Conservation (phyloP, 164 flowering plant genomes). For the Magnolia changhungtana region DNA sequence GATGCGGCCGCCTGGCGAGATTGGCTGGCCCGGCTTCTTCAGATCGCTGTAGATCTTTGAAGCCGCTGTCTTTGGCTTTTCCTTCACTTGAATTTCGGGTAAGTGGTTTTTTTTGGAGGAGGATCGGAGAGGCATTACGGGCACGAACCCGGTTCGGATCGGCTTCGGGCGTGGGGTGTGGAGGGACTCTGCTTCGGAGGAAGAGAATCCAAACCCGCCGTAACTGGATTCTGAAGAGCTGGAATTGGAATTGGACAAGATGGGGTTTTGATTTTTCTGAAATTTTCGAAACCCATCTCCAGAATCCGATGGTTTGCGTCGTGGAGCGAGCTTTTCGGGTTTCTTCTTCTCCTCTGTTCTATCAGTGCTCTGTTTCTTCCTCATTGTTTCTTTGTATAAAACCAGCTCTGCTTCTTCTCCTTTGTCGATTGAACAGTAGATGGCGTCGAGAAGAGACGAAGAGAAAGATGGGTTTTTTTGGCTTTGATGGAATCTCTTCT, state of each 20-base stretch:
- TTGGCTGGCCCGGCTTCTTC: constrained; percentile 69
- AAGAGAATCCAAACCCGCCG: constrained; percentile 40
- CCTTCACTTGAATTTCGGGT: background rate
- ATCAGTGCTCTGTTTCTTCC: constrained; percentile 33
- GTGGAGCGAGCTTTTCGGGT: constrained; percentile 29
- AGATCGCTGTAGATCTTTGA: constrained; percentile 72
- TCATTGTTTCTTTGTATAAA: constrained; percentile 40
- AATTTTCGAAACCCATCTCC: background rate
- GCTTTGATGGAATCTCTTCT: constrained; percentile 13
- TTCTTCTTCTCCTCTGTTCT: constrained; percentile 57
- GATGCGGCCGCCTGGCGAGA: constrained; percentile 75
- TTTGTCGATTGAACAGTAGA: constrained; percentile 83
- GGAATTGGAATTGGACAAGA: constrained; percentile 43
- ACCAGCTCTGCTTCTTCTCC: constrained; percentile 17
- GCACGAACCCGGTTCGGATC: background rate
- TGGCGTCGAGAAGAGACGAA: constrained; percentile 77
- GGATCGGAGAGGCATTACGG: background rate
- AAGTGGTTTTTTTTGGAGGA: background rate
- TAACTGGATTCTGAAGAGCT: constrained; percentile 69
- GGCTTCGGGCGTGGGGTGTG: constrained; percentile 45
- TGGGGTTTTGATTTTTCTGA: constrained; percentile 5
- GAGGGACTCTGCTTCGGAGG: constrained; percentile 60
- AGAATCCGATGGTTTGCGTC: constrained; percentile 21
- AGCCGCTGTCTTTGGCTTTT: constrained; percentile 29
- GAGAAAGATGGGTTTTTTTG: constrained; percentile 66